Conservation (phyloP, 2,329 filamentous ascomycete genomes). For the Phyllosticta citriasiana region DNA sequence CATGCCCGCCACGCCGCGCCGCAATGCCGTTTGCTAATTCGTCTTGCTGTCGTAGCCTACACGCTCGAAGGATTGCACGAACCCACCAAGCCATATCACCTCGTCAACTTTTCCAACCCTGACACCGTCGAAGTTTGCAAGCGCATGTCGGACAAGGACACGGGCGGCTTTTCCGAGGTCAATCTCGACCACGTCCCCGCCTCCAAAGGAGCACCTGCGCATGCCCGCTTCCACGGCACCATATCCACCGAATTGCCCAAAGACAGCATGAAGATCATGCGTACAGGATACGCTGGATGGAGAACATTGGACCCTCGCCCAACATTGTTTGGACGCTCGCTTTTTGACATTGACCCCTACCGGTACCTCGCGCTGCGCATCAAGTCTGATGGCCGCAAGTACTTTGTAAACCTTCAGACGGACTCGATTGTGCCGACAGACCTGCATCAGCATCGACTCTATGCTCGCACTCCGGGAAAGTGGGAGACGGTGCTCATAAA, state of each 20-base stretch:
- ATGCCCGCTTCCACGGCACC: conserved; percentile 73
- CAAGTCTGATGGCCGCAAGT: conserved; percentile 82
- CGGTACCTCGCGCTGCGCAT: conserved; percentile 77
- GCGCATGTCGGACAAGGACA: conserved; percentile 75
- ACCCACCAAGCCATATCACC: conserved; percentile 51
- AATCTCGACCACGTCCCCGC: conserved; percentile 54
- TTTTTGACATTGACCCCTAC: conserved; percentile 89
- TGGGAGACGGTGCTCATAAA: conserved; percentile 95
- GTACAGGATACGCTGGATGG: conserved; percentile 84
- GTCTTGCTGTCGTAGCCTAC: conserved; percentile 41
- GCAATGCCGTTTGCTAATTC: conserved; percentile 21
- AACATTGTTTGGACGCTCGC: conserved; percentile 74
- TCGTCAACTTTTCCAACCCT: conserved; percentile 52
- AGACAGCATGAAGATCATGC: conserved; percentile 61
- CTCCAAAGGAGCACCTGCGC: conserved; percentile 44
- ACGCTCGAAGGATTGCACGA: conserved; percentile 60
- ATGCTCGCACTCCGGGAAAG: conserved; percentile 64
- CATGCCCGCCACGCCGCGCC: conserved; percentile 24
- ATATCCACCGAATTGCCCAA: conserved; percentile 80
- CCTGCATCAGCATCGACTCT: conserved; percentile 86
- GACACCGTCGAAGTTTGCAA: conserved; percentile 45
- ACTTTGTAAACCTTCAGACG: conserved; percentile 92
- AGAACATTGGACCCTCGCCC: conserved; percentile 66
- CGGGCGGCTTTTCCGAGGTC: conserved; percentile 74
- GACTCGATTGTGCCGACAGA: conserved; percentile 92